These are phyloP conservation scores for Beauveria asiatica DNA, from an alignment of 2,329 filamentous ascomycete genomes.

Conservation along the genomic window DNA sequence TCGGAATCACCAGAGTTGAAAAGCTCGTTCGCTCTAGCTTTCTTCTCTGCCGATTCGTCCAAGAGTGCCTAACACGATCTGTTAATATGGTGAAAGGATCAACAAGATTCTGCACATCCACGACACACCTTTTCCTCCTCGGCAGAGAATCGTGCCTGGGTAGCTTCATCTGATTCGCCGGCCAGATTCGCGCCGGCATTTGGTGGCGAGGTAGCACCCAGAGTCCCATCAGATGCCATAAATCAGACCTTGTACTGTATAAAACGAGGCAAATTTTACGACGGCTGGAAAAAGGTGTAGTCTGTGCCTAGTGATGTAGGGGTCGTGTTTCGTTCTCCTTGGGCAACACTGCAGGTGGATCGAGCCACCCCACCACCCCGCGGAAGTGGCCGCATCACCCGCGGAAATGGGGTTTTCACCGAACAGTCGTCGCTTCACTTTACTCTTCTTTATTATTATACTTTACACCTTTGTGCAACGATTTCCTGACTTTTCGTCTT, in stretches of 20 bases:
- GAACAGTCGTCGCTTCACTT: not conserved
- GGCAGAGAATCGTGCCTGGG: not conserved
- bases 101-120: not conserved
- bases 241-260: not conserved
- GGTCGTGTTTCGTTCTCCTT: not conserved
- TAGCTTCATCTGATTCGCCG: not conserved
- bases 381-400: not conserved
- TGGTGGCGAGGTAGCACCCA: not conserved
- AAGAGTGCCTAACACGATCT: slow-evolving; percentile 49
- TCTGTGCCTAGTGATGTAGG: not conserved
- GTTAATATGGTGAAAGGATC: not conserved
- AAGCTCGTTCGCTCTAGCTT: slow-evolving; percentile 68
- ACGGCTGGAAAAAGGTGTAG: not conserved
- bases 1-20: slow-evolving; percentile 66
- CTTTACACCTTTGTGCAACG: not conserved
- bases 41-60: slow-evolving; percentile 62
- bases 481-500: no score
- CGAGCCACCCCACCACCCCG: not conserved
- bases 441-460: not conserved
- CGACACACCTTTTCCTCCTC: slow-evolving; percentile 6
- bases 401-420: not conserved
- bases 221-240: not conserved
- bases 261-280: not conserved
- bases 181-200: not conserved
- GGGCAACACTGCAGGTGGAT: not conserved